Evolutionary conservation across 78 protist genomes (phyloP).

Genomic region (Trichosphaerium sp.): DNA sequence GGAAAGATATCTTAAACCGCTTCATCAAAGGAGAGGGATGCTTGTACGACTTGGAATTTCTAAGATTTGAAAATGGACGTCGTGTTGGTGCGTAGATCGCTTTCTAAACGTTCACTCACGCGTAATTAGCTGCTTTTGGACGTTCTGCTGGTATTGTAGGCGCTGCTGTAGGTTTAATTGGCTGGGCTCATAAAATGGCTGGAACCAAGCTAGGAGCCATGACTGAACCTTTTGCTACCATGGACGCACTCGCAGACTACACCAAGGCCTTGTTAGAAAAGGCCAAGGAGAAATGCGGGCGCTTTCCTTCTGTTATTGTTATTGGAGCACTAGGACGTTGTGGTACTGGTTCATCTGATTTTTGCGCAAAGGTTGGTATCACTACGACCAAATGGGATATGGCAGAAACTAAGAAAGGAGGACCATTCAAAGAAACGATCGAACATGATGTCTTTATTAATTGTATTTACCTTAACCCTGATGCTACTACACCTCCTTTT

Average conservation of each 20-base stretch:
- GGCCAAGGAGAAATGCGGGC: neutral
- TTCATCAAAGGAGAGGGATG: constrained; percentile 38
- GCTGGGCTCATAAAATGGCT: constrained; percentile 31
- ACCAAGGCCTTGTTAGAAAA: neutral
- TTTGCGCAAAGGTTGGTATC: constrained; percentile 24
- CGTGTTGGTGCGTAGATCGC: neutral
- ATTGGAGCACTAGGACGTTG: constrained; percentile 78
- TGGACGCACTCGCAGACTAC: neutral
- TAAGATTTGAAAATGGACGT: constrained; percentile 19
- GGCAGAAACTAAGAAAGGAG: constrained; percentile 67
- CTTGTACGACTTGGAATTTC: constrained; percentile 63
- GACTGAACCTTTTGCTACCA: neutral
- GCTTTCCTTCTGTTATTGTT: constrained; percentile 26
- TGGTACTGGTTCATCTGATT: constrained; percentile 55
- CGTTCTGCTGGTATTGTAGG: constrained; percentile 68
- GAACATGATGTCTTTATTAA: constrained; percentile 58
- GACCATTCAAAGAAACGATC: constrained; percentile 57
- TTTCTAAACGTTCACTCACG: neutral
- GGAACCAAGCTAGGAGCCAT: neutral
- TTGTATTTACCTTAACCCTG: constrained; percentile 68
- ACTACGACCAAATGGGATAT: constrained; percentile 54
- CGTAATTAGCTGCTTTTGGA: constrained; percentile 63
- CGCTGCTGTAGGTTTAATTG: constrained; percentile 32
- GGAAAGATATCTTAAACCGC: constrained; percentile 56
- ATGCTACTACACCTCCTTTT: constrained; percentile 47